These are phyloP conservation scores for Kwoniella europaea DNA, from an alignment of 768 basidiomycete genomes.

Conservation along the genomic window DNA sequence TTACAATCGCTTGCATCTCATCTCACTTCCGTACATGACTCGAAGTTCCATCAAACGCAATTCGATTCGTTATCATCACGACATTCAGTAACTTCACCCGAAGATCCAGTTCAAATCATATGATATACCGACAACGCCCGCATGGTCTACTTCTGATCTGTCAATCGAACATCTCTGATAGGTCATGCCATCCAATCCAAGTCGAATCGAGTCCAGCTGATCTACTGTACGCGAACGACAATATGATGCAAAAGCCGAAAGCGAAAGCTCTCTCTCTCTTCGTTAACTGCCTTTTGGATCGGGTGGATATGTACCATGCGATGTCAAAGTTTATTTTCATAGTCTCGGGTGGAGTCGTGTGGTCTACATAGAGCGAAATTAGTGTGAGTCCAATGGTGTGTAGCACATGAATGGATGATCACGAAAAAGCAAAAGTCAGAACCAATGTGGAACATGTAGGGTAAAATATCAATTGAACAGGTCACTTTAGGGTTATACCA, in stretches of 20 bases:
- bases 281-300: not conserved
- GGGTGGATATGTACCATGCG: not conserved
- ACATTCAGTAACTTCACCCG: slow-evolving; percentile 2
- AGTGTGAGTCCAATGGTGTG: no score
- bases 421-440: not conserved
- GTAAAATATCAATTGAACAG: not conserved
- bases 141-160: not conserved
- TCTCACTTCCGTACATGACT: slow-evolving; percentile 1
- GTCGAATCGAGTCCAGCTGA: no score
- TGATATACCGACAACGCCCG: not conserved
- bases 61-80: slow-evolving; percentile 22
- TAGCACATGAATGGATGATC: no score
- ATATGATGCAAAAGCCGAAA: not conserved
- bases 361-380: not conserved
- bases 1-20: not conserved
- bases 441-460: not conserved
- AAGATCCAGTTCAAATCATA: not conserved
- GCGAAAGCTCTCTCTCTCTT: not conserved
- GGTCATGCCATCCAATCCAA: no score
- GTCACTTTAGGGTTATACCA: not conserved
- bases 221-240: no score
- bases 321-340: not conserved
- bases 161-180: not conserved
- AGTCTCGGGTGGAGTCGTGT: not conserved
- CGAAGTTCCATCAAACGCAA: not conserved